phyloP scores from a whole-genome alignment of 208 protist genomes.

The Paratrypanosoma confusum region DNA sequence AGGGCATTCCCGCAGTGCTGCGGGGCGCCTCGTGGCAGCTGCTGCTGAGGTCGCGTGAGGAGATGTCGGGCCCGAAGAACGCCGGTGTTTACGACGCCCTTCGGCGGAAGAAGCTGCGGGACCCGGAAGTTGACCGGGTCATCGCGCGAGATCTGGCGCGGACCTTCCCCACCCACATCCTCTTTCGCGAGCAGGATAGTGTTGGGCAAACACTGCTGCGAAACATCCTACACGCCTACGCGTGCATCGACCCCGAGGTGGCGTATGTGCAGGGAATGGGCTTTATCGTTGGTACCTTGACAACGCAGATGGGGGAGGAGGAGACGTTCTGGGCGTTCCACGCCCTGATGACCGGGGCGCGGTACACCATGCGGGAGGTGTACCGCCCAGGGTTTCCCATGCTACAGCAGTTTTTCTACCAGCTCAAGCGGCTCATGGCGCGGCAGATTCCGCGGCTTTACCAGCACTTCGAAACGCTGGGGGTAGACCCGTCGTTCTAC shows the following conservation, averaged over 20 bases:
- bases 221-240: constrained; percentile 88
- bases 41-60: constrained; percentile 53
- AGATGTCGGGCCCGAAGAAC: constrained; percentile 63
- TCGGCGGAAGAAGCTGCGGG: constrained; percentile 44
- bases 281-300: constrained; percentile 82
- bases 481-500: constrained; percentile 77
- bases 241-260: constrained; percentile 79
- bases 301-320: constrained; percentile 85
- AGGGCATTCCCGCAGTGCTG: constrained; percentile 74
- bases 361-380: constrained; percentile 79
- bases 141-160: constrained; percentile 74
- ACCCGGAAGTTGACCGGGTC: constrained; percentile 46
- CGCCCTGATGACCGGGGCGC: constrained; percentile 74
- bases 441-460: constrained; percentile 65
- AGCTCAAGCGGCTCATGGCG: constrained; percentile 70
- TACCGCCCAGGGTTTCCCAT: constrained; percentile 84
- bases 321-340: constrained; percentile 88
- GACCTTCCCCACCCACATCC: constrained; percentile 83
- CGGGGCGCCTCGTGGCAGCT: constrained; percentile 84
- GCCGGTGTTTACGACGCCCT: constrained; percentile 59
- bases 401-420: constrained; percentile 84
- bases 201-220: constrained; percentile 76
- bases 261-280: constrained; percentile 93
- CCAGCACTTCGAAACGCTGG: constrained; percentile 54
- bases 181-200: constrained; percentile 77